Base-by-base conservation (phyloP, 1,284 basidiomycete genomes). In the Puccinia polysora region DNA sequence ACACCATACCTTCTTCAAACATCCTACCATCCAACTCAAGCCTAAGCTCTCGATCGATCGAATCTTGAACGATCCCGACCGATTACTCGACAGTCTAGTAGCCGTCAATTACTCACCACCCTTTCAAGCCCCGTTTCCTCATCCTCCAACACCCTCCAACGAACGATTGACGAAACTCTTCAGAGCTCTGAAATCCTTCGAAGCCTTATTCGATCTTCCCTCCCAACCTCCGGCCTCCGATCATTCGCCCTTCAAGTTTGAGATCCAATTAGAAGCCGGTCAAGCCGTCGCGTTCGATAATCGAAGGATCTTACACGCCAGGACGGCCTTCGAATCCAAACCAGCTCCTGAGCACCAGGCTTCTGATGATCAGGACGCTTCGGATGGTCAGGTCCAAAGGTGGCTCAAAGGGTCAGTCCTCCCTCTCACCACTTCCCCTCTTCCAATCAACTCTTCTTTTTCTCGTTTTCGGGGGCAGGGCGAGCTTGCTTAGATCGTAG, bases 201-300 rank as follows among this genome's bases (percentile, higher is more conserved):
- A 2, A 85, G 88, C 20, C 10, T n/a, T 47, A 23, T 62, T 62
- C n/a, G 23, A 10, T 14, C 6, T 14, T 10, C 10, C 10, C 23
- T 10, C 49, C 8, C 10, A 50, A n/a, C n/a, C n/a, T 50, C 20
- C 6, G 20, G 23, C 10, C 6, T 14, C 10, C 6, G 2, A 28
- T 45, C 83, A 84, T 18, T 82, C 84, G 0, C 78, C 79, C 18
- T 84, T 85, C 38, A 83, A 83, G 40, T 89, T 85, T 76, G 81
- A 86, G 76, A 87, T 90, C 80, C 86, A 84, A 65, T 81, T 97
- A 68, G 79, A 82, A 40, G 90, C 93, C 79, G 91, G 92, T 52
- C 91, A 97, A 75, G 87, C 88, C 20, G 92, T 91, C 38, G 76
- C 95, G 14, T 98, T 98, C 76, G 93, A 97, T 79, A 98, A 97